Evolutionary conservation across 2,329 filamentous ascomycete genomes (phyloP).

Genomic region (Aspergillus sp.): DNA sequence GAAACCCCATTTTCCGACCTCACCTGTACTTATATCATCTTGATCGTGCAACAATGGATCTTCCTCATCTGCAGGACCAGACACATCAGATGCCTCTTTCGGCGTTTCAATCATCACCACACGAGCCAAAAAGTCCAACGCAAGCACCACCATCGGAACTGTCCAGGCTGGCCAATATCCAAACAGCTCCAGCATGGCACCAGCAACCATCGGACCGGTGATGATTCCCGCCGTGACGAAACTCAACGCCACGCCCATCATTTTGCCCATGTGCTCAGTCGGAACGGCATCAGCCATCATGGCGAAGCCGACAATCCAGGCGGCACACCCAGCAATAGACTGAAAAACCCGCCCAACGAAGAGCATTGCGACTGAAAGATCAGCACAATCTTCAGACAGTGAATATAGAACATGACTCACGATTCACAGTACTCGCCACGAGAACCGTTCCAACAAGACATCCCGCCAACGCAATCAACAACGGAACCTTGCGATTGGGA

Average conservation of each 20-base stretch:
- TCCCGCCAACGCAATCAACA: constrained; percentile 19
- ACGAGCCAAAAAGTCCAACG: constrained; percentile 24
- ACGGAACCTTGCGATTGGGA: constrained; percentile 15
- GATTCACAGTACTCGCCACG: constrained; percentile 9
- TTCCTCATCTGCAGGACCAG: too few relatives aligned
- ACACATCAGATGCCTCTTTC: not conserved
- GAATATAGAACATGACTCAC: too few relatives aligned
- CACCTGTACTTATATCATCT: too few relatives aligned
- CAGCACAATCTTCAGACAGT: too few relatives aligned
- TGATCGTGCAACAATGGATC: too few relatives aligned
- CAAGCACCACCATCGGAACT: constrained; percentile 19
- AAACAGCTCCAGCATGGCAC: constrained; percentile 19
- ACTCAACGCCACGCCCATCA: constrained; percentile 18
- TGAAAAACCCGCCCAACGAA: constrained; percentile 26
- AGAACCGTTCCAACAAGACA: constrained; percentile 22
- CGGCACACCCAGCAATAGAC: constrained; percentile 19
- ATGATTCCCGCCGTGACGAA: constrained; percentile 23
- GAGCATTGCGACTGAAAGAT: constrained; percentile 13
- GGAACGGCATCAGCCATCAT: constrained; percentile 23
- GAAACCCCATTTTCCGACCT: constrained; percentile 2
- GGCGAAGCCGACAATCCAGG: constrained; percentile 30
- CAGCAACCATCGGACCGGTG: constrained; percentile 23
- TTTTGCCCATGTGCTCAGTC: constrained; percentile 20
- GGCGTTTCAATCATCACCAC: constrained; percentile 23
- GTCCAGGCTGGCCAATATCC: constrained; percentile 31